phyloP scores from a whole-genome alignment of 306 rosid genomes.

The Sechiopsis laciniata region DNA sequence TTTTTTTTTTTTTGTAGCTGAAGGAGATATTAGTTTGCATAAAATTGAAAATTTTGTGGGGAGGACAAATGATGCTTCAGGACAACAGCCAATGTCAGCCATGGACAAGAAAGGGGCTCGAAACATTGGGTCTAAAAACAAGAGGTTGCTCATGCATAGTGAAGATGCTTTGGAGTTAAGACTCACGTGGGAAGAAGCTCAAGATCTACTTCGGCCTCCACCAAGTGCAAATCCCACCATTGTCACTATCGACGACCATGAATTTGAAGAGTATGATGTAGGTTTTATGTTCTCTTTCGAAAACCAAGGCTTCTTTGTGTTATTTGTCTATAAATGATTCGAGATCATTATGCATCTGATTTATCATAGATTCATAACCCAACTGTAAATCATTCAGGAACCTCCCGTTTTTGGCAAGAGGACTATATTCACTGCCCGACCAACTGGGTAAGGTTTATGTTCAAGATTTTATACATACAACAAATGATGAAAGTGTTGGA shows the following conservation, averaged over 20 bases:
- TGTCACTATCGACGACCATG: conserved; percentile 77
- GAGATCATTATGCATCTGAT: conserved; percentile 3
- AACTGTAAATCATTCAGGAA: conserved; percentile 48
- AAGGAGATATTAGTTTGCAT: conserved; percentile 41
- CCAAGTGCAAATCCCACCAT: conserved; percentile 71
- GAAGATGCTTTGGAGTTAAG: conserved; percentile 82
- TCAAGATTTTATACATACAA: background rate
- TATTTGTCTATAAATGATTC: background rate
- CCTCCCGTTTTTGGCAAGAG: conserved; percentile 96
- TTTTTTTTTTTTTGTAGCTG: conserved; percentile 30
- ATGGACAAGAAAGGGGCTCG: conserved; percentile 78
- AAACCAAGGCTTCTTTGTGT: background rate
- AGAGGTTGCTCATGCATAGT: conserved; percentile 72
- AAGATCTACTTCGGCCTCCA: conserved; percentile 94
- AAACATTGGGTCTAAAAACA: conserved; percentile 80
- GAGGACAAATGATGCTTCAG: conserved; percentile 37
- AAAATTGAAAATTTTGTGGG: conserved; percentile 44
- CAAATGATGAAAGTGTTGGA: conserved; percentile 4
- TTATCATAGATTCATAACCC: conserved; percentile 5
- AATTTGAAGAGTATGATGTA: conserved; percentile 94
- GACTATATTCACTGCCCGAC: conserved; percentile 56
- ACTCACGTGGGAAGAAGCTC: conserved; percentile 99
- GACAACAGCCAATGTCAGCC: conserved; percentile 36
- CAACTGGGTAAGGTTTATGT: conserved; percentile 62
- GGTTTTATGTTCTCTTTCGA: conserved; percentile 24